These are phyloP conservation scores for Pseudogymnoascus sp. DNA, from an alignment of 2,329 filamentous ascomycete species.

Conservation along the genomic window DNA sequence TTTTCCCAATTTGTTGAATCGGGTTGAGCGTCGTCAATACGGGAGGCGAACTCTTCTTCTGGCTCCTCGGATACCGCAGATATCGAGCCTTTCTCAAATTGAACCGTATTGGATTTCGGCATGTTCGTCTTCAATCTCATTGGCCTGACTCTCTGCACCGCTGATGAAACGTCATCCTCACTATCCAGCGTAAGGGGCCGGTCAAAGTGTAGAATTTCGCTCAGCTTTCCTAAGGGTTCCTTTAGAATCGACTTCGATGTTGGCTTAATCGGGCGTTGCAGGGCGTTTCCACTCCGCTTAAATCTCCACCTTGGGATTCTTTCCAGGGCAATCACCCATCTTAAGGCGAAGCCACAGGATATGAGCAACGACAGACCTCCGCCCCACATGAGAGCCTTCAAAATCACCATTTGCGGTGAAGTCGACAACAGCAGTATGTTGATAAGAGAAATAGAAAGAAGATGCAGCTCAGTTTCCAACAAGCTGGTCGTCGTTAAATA, in stretches of 20 bases:
- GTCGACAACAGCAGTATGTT: slow-evolving; percentile 69
- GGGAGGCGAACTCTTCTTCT: not conserved
- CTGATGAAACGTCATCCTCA: slow-evolving; percentile 1
- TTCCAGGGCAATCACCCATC: slow-evolving; percentile 77
- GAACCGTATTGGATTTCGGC: not conserved
- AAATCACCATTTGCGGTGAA: slow-evolving; percentile 75
- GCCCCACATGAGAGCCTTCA: slow-evolving; percentile 78
- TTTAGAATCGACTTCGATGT: not conserved
- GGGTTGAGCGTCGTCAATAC: not conserved
- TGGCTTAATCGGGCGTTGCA: slow-evolving; percentile 4
- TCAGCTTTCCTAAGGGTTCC: not conserved
- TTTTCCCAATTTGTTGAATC: not conserved
- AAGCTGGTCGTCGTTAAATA: slow-evolving; percentile 84
- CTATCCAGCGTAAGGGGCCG: not conserved
- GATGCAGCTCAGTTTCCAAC: slow-evolving; percentile 75
- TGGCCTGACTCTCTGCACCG: slow-evolving; percentile 5
- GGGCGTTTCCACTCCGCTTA: slow-evolving; percentile 38
- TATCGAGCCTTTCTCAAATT: not conserved
- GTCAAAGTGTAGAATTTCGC: slow-evolving; percentile 3
- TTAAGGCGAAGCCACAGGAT: slow-evolving; percentile 63
- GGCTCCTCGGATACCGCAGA: slow-evolving; percentile 26
- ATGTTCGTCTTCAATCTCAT: not conserved
- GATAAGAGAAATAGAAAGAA: slow-evolving; percentile 75
- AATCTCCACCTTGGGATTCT: slow-evolving; percentile 90
- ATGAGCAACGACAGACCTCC: slow-evolving; percentile 72